These are phyloP conservation scores for Xylariaceae sp. DNA, from an alignment of 2,329 filamentous ascomycete species.

Conservation along the genomic window DNA sequence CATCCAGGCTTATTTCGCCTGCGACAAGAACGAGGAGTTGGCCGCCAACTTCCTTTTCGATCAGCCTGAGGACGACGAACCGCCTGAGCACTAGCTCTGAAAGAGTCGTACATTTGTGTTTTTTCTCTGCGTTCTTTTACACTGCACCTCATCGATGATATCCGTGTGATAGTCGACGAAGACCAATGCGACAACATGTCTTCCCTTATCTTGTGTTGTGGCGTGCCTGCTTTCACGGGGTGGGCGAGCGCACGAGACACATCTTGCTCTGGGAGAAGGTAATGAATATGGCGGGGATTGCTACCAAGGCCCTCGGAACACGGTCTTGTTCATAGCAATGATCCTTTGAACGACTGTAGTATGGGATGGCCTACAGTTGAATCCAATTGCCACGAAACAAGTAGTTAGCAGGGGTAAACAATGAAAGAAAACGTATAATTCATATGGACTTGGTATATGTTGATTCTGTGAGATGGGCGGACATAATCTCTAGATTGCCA, in stretches of 20 bases:
- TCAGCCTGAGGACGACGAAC: constrained; percentile 80
- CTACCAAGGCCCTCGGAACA: constrained; percentile 1
- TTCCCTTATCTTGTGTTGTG: constrained; percentile 9
- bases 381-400: constrained; percentile 3
- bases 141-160: constrained; percentile 15
- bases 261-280: constrained; percentile 1
- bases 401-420: constrained; percentile 1
- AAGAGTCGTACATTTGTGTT: constrained; percentile 7
- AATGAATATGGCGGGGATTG: constrained; percentile 6
- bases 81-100: constrained; percentile 38
- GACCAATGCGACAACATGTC: constrained; percentile 8
- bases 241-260: constrained; percentile 8
- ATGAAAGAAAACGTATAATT: constrained; percentile 10
- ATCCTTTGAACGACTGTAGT: constrained; percentile 1
- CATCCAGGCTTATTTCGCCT: constrained; percentile 98
- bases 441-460: neutral
- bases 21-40: constrained; percentile 98
- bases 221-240: constrained; percentile 4
- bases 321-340: constrained; percentile 1
- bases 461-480: neutral
- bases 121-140: constrained; percentile 11
- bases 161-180: constrained; percentile 13
- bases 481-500: neutral
- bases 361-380: constrained; percentile 1
- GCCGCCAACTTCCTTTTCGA: constrained; percentile 98